A percentile compares a stretch with the other conserved stretches of the same genome.
Evolutionary conservation across 2,329 filamentous ascomycete genomes (phyloP).

Genomic region (Talaromyces pinophilus): DNA sequence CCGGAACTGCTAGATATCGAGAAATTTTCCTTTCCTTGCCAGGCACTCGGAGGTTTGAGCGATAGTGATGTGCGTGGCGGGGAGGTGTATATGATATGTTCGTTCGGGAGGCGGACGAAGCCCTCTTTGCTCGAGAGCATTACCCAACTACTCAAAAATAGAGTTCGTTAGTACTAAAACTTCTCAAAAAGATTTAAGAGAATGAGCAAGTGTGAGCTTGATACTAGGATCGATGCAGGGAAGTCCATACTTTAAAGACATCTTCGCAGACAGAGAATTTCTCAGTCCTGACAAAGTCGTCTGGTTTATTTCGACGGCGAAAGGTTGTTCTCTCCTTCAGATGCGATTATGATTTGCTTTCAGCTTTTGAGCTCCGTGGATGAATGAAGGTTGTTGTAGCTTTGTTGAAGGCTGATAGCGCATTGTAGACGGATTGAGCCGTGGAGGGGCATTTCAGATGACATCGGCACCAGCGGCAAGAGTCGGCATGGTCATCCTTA

Average conservation of each 20-base stretch:
- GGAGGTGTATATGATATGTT: conserved; percentile 78
- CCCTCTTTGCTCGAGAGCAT: conserved; percentile 75
- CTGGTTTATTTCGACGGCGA: not conserved
- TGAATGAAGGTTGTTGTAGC: conserved; percentile 1
- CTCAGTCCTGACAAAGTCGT: not conserved
- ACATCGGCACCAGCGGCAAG: conserved; percentile 23
- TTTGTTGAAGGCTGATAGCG: conserved; percentile 15
- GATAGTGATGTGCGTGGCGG: conserved; percentile 76
- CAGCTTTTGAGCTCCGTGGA: not conserved
- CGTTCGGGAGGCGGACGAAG: conserved; percentile 82
- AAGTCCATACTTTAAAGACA: conserved; percentile 46
- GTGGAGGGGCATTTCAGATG: conserved; percentile 22
- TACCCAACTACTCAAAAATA: conserved; percentile 68
- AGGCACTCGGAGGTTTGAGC: conserved; percentile 68
- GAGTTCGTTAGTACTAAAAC: not conserved
- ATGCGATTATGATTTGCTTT: not conserved
- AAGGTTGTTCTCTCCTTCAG: not conserved
- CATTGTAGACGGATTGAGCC: conserved; percentile 21
- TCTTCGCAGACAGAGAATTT: conserved; percentile 25
- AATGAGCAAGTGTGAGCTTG: not conserved
- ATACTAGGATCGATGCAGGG: conserved; percentile 1
- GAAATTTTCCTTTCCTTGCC: conserved; percentile 64
- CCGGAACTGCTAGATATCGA: conserved; percentile 73
- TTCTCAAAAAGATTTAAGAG: not conserved
- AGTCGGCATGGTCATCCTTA: conserved; percentile 3